phyloP scores from a whole-genome alignment of 2,329 filamentous ascomycete species.

The Pseudogymnoascus sp. region DNA sequence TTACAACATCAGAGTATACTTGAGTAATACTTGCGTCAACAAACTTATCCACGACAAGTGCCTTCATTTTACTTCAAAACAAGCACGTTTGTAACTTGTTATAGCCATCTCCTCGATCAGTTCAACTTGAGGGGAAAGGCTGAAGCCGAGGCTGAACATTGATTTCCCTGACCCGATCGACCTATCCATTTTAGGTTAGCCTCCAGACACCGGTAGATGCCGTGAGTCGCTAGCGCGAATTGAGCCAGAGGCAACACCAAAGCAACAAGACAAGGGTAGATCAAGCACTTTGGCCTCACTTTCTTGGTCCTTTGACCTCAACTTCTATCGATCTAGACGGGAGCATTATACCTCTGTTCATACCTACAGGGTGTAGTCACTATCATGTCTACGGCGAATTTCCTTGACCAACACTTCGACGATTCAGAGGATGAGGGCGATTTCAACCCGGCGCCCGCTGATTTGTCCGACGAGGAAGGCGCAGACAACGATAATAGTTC shows the following conservation, averaged over 20 bases:
- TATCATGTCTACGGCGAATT: conserved; percentile 10
- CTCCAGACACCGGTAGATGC: not conserved
- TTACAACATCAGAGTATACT: conserved; percentile 9
- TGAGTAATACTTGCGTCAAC: conserved; percentile 23
- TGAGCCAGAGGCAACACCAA: conserved; percentile 9
- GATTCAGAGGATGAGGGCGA: conserved; percentile 75
- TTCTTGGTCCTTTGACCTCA: conserved; percentile 8
- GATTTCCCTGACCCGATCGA: not conserved
- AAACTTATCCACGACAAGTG: conserved; percentile 33
- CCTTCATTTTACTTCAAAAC: conserved; percentile 30
- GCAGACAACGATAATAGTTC: conserved; percentile 24
- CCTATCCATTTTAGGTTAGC: not conserved
- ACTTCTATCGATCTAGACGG: conserved; percentile 6
- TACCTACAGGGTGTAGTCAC: not conserved
- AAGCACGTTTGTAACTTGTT: conserved; percentile 1
- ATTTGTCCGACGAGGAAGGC: conserved; percentile 64
- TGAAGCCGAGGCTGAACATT: conserved; percentile 9
- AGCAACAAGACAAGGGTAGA: conserved; percentile 7
- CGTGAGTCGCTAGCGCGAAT: conserved; percentile 4
- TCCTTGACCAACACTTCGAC: conserved; percentile 31
- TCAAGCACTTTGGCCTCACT: conserved; percentile 8
- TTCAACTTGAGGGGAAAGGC: conserved; percentile 3
- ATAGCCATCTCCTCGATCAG: not conserved
- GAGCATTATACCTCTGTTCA: conserved; percentile 5
- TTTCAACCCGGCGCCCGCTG: conserved; percentile 75